Percentiles rank a stretch among this genome's conserved stretches.
phyloP scores from a whole-genome alignment of 1,284 basidiomycete species.

The Gomphus bonarii region DNA sequence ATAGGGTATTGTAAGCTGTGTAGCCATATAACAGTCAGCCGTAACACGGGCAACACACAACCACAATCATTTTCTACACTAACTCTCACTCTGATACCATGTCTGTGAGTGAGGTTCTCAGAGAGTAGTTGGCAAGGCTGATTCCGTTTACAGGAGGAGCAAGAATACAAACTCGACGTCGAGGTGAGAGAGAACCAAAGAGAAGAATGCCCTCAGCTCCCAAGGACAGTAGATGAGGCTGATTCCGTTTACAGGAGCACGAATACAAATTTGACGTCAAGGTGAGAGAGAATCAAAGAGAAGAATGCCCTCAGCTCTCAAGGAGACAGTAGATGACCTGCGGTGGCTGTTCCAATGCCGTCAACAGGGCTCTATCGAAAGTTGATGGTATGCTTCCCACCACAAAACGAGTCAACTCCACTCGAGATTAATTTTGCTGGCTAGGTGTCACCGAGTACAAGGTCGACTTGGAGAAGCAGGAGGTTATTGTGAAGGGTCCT shows the following conservation, averaged over 20 bases:
- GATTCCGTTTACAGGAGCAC: constrained; percentile 17
- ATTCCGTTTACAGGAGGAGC: constrained; percentile 14
- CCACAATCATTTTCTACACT: not conserved
- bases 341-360: constrained; percentile 71
- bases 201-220: too few relatives aligned
- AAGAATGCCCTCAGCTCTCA: too few relatives aligned
- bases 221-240: constrained; percentile 65
- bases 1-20: constrained; percentile 5
- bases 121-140: not conserved
- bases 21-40: not conserved
- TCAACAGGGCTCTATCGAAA: constrained; percentile 62
- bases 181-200: constrained; percentile 27
- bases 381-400: constrained; percentile 34
- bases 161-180: constrained; percentile 51
- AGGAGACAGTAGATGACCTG: constrained; percentile 62
- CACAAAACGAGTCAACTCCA: not conserved
- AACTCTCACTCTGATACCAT: not conserved
- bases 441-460: constrained; percentile 46
- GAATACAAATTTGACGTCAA: constrained; percentile 54
- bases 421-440: not conserved
- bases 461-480: constrained; percentile 60
- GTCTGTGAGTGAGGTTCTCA: not conserved
- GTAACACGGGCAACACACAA: not conserved
- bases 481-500: constrained; percentile 57
- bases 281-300: constrained; percentile 21